A percentile compares a stretch with the other conserved stretches of the same genome.
These are phyloP conservation scores for Chalaropsis thielavioides DNA, from an alignment of 2,329 filamentous ascomycete genomes.

Conservation along the genomic window DNA sequence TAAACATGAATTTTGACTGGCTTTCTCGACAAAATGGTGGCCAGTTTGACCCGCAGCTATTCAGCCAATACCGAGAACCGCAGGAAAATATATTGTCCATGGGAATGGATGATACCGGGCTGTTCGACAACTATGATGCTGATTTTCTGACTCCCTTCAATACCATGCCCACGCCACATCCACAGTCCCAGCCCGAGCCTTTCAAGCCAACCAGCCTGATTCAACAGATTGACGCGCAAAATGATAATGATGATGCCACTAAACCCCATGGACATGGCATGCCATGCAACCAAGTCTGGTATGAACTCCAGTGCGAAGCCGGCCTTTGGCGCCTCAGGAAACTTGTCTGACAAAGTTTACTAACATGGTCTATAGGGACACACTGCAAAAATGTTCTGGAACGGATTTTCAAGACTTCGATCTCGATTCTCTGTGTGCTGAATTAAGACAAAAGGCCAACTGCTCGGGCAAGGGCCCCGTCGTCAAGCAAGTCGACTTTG, in stretches of 20 bases:
- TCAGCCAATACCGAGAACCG: constrained; percentile 82
- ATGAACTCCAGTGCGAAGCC: constrained; percentile 6
- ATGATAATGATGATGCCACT: constrained; percentile 50
- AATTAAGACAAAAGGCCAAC: constrained; percentile 88
- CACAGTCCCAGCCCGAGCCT: neutral
- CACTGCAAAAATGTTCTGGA: constrained; percentile 70
- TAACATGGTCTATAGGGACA: constrained; percentile 46
- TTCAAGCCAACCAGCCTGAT: constrained; percentile 11
- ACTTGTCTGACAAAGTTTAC: neutral
- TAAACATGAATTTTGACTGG: constrained; percentile 49
- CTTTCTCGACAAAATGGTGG: constrained; percentile 67
- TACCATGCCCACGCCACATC: constrained; percentile 30
- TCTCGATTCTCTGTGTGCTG: constrained; percentile 79
- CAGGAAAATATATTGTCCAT: constrained; percentile 63
- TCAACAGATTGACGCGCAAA: constrained; percentile 22
- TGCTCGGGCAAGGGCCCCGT: constrained; percentile 85
- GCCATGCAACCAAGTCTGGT: constrained; percentile 17
- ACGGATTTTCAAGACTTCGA: constrained; percentile 87
- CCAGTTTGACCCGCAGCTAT: constrained; percentile 80
- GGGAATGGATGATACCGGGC: constrained; percentile 12
- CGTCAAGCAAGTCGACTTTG: constrained; percentile 77
- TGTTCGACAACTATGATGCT: constrained; percentile 59
- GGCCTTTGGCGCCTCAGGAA: neutral
- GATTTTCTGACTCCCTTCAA: constrained; percentile 78
- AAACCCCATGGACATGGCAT: constrained; percentile 22